Percentiles rank a stretch among this genome's conserved stretches.
Conservation (phyloP, 805 yeast genomes). For the Cyberlindnera xylosilytica region DNA sequence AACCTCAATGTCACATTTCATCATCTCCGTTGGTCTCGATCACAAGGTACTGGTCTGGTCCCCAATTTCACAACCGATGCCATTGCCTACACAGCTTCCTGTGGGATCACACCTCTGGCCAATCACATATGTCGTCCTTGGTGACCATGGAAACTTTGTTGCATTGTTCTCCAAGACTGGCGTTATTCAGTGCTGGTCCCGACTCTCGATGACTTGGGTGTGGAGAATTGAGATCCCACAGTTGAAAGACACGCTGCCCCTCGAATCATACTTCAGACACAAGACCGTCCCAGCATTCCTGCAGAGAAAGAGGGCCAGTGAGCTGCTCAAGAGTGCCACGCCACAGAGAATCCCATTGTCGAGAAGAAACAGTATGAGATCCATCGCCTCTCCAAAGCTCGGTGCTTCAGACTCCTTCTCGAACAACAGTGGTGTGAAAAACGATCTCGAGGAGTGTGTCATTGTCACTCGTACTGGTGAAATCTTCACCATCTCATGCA, state of each 20-base stretch:
- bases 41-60: constrained; percentile 74
- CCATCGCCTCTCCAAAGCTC: constrained; percentile 26
- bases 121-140: constrained; percentile 50
- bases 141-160: constrained; percentile 57
- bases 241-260: constrained; percentile 35
- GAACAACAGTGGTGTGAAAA: constrained; percentile 21
- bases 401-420: constrained; percentile 22
- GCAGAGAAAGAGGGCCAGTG: constrained; percentile 30
- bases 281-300: constrained; percentile 45
- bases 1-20: constrained; percentile 60
- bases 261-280: constrained; percentile 60
- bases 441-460: constrained; percentile 39
- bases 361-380: constrained; percentile 34
- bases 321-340: constrained; percentile 15
- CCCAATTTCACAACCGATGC: constrained; percentile 50
- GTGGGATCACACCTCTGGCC: constrained; percentile 54
- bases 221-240: constrained; percentile 46
- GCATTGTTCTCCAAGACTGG: constrained; percentile 54
- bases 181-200: constrained; percentile 57
- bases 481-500: constrained; percentile 46
- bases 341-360: constrained; percentile 18
- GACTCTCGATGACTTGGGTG: constrained; percentile 50
- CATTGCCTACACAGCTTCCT: constrained; percentile 43
- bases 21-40: constrained; percentile 71
- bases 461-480: constrained; percentile 51